Evolutionary conservation across 163 green algal species (phyloP), one percentile per base, ranked within the genome.

Genomic region (Scenedesmus sp.): DNA sequence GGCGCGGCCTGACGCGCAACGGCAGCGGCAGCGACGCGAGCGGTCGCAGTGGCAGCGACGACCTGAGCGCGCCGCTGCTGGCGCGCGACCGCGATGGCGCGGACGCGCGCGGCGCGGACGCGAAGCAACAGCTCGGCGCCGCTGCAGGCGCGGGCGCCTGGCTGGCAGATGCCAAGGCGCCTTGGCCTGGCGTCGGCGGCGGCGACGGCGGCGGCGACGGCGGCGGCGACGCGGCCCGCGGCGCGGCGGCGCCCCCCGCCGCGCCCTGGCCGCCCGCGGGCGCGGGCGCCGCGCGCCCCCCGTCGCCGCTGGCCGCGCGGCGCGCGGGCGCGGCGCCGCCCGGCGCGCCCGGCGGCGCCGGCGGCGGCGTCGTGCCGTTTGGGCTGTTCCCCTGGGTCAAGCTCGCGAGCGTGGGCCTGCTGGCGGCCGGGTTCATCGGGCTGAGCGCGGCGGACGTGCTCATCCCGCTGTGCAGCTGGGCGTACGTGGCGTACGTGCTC

Each of bases 371-470:
- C 58, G 33, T 34, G 33, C 63, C 7, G 22, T 70, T 1, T 10
- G 63, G 57, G 53, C 53, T 17, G 22, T 81, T 81, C 24, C 73
- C 60, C 2, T 81, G 73, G 73, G 36, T 81, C 13, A 81, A 81
- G 62, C 60, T 81, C 18, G 6, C 36, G 17, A 74, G 73, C 47
- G 22, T 81, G 29, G 54, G 31, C 18, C 24, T 58, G 45, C 57
- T 81, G 20, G 70, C 53, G 60, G 26, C 62, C 3, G 63, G 75
- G 6, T 82, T 76, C 33, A 26, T 76, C n/a, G 36, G 63, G 11
- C 44, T 70, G 10, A 54, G 26, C 11, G 54, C 33, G 26, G 14
- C 76, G 9, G 57, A 69, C 11, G 47, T 63, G n/a, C 39, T 76
- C 31, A 36, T 82, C 1, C 75, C 75, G 9, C 48, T 82, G 36